Conservation (phyloP, 805 yeast genomes). For the Kuraishia cidri region DNA sequence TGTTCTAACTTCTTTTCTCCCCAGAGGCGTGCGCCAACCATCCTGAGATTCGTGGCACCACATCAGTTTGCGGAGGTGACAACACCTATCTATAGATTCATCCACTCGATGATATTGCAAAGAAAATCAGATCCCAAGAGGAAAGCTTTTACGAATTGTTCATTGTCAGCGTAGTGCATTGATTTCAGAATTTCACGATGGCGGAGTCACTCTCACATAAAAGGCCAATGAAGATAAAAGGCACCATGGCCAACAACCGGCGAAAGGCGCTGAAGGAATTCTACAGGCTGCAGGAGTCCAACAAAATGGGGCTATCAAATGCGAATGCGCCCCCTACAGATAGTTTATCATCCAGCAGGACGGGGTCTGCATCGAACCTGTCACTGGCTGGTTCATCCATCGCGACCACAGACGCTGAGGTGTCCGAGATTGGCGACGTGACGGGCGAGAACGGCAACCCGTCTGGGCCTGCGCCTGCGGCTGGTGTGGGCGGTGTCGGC, state of each 20-base stretch:
- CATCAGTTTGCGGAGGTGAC: too few relatives aligned
- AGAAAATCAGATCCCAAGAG: background rate
- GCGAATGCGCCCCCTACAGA: background rate
- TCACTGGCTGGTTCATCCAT: background rate
- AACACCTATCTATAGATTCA: too few relatives aligned
- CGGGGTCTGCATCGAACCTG: background rate
- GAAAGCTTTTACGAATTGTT: too few relatives aligned
- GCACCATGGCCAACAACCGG: conserved; percentile 17
- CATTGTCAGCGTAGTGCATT: too few relatives aligned
- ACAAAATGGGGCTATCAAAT: conserved; percentile 11
- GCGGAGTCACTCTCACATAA: conserved; percentile 12
- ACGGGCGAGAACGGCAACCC: conserved; percentile 2
- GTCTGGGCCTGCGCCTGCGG: background rate
- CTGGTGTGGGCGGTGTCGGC: background rate
- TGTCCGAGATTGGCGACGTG: background rate
- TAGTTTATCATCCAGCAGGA: background rate
- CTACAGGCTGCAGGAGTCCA: conserved; percentile 24
- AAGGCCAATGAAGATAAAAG: conserved; percentile 11
- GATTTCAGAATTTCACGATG: conserved; percentile 8
- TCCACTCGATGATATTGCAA: background rate
- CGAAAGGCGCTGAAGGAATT: conserved; percentile 32
- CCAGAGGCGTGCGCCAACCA: too few relatives aligned
- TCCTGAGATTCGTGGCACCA: too few relatives aligned
- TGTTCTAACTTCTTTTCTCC: too few relatives aligned
- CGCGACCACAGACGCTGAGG: background rate